Conservation (phyloP, 495 filamentous ascomycete species). For the Neurospora discreta region DNA sequence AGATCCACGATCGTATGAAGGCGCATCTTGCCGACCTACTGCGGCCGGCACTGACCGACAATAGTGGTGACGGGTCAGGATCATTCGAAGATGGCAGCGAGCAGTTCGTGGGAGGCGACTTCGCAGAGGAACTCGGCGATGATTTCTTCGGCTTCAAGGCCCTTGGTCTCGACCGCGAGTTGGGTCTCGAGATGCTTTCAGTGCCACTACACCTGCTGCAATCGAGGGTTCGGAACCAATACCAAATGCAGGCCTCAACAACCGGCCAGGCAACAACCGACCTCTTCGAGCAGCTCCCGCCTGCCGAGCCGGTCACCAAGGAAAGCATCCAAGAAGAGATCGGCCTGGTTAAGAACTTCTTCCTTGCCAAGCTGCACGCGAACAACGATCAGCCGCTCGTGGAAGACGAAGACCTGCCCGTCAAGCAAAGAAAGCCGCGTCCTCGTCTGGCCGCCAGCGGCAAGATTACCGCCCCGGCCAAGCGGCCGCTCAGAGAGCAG, state of each 20-base stretch:
- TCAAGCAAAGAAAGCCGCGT: constrained; percentile 82
- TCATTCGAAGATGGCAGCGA: constrained; percentile 95
- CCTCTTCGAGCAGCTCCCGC: constrained; percentile 57
- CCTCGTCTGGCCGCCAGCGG: constrained; percentile 89
- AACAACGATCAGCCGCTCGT: constrained; percentile 72
- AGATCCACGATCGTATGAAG: constrained; percentile 88
- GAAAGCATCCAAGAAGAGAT: constrained; percentile 70
- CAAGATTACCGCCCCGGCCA: constrained; percentile 80
- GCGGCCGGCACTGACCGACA: constrained; percentile 71
- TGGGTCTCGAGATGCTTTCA: constrained; percentile 72
- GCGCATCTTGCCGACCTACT: constrained; percentile 79
- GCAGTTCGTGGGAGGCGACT: constrained; percentile 92
- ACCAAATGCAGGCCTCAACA: constrained; percentile 61
- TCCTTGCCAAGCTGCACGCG: constrained; percentile 73
- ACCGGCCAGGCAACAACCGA: constrained; percentile 36
- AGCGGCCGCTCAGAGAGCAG: constrained; percentile 70
- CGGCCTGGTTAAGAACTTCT: constrained; percentile 79
- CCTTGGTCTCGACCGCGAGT: constrained; percentile 79
- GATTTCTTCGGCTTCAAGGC: constrained; percentile 99
- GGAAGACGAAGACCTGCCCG: constrained; percentile 90
- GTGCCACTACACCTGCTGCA: constrained; percentile 93
- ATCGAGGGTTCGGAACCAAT: constrained; percentile 72
- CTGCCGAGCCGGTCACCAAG: constrained; percentile 67
- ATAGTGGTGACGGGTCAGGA: constrained; percentile 70
- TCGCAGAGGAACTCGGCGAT: constrained; percentile 92